Conservation (phyloP, 192 early-diverging fungal species). For the Mortierella hygrophila region DNA sequence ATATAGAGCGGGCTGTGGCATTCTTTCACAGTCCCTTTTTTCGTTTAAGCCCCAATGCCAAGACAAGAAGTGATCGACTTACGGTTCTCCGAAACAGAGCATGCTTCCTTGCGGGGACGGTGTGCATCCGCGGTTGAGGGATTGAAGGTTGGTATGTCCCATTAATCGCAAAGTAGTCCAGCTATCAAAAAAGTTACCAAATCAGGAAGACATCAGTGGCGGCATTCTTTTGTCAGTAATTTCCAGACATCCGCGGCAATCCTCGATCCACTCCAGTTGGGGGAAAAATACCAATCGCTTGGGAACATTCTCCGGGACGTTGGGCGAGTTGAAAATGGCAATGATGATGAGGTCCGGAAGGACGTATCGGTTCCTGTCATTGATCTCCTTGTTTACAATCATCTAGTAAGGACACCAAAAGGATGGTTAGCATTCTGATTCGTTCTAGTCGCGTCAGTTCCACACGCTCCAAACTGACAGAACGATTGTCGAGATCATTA, state of each 20-base stretch:
- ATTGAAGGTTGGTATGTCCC: conserved; percentile 27
- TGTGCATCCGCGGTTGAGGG: conserved; percentile 31
- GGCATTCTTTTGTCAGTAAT: not conserved
- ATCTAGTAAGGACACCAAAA: conserved; percentile 24
- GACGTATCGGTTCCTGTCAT: conserved; percentile 43
- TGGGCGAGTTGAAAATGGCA: conserved; percentile 45
- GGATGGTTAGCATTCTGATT: not conserved
- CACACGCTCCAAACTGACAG: not conserved
- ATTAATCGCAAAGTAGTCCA: conserved; percentile 56
- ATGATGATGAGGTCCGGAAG: conserved; percentile 54
- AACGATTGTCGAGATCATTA: conserved; percentile 1
- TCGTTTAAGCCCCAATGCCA: no score
- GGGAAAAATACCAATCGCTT: conserved; percentile 51
- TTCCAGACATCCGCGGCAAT: not conserved
- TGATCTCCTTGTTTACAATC: conserved; percentile 54
- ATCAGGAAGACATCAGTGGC: not conserved
- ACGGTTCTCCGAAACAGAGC: conserved; percentile 45
- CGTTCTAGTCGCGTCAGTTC: not conserved
- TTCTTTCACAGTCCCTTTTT: not conserved
- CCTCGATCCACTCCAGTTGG: not conserved
- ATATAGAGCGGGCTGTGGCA: not conserved
- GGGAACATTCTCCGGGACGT: conserved; percentile 50
- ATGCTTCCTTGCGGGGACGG: conserved; percentile 36
- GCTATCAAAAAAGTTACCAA: not conserved
- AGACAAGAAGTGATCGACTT: not conserved